Conservation (phyloP, 768 basidiomycete species). For the Boletus tomentosulus region DNA sequence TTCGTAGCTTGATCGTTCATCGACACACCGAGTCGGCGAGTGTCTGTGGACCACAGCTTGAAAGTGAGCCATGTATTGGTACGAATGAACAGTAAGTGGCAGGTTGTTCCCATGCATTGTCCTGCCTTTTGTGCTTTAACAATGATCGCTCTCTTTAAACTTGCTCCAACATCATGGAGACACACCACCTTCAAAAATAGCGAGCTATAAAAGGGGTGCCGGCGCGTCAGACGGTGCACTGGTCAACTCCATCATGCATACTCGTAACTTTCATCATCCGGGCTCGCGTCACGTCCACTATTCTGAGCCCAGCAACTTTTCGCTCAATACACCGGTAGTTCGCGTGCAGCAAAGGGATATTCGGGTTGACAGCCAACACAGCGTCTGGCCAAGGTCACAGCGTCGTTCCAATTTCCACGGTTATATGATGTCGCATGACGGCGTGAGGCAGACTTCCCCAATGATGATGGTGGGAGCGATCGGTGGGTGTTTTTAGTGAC, state of each 20-base stretch:
- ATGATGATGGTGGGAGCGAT: not conserved
- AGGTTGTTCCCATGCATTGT: constrained; percentile 7
- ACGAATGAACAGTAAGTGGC: constrained; percentile 8
- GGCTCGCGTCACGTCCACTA: not conserved
- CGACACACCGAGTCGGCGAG: not conserved
- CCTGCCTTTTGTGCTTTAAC: constrained; percentile 9
- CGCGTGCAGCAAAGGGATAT: not conserved
- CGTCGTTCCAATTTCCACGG: constrained; percentile 1
- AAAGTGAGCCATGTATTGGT: not conserved
- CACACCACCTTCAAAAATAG: constrained; percentile 3
- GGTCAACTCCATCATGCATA: constrained; percentile 6
- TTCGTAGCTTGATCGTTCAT: constrained; percentile 1
- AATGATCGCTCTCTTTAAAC: constrained; percentile 3
- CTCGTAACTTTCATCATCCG: not conserved
- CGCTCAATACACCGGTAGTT: not conserved
- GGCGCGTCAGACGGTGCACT: not conserved
- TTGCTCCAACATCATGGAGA: constrained; percentile 4
- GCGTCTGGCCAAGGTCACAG: not conserved
- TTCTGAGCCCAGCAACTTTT: not conserved
- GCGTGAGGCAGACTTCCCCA: not conserved
- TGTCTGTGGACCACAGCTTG: constrained; percentile 2
- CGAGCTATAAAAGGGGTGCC: constrained; percentile 4
- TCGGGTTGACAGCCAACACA: not conserved
- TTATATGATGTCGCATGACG: not conserved
- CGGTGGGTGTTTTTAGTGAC: constrained; percentile 6